phyloP scores from a whole-genome alignment of 805 yeast species.

The Wickerhamomyces silvicola region DNA sequence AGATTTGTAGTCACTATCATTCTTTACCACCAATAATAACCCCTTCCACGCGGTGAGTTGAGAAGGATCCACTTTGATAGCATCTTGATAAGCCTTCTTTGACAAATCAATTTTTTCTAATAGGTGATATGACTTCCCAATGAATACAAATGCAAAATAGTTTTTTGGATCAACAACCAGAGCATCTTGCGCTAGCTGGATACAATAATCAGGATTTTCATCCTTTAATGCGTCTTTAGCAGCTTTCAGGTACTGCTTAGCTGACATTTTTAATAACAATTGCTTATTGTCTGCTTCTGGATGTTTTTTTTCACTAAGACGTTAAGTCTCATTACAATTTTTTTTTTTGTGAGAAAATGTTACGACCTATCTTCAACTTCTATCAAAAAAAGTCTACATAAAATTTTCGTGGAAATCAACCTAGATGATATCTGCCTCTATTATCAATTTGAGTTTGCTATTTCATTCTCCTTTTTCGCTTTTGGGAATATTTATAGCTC shows the following conservation, averaged over 20 bases:
- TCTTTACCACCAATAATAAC: slow-evolving; percentile 39
- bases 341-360: too few relatives aligned
- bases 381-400: too few relatives aligned
- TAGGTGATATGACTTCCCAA: slow-evolving; percentile 62
- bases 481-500: too few relatives aligned
- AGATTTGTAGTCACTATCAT: slow-evolving; percentile 29
- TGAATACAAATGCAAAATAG: slow-evolving; percentile 62
- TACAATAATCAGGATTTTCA: slow-evolving; percentile 56
- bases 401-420: too few relatives aligned
- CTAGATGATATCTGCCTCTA: too few relatives aligned
- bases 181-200: slow-evolving; percentile 49
- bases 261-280: slow-evolving; percentile 29
- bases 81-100: slow-evolving; percentile 36
- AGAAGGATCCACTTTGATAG: slow-evolving; percentile 42
- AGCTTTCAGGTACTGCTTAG: slow-evolving; percentile 35
- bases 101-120: slow-evolving; percentile 35
- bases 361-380: too few relatives aligned
- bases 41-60: slow-evolving; percentile 81
- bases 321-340: too few relatives aligned
- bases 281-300: too few relatives aligned
- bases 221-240: slow-evolving; percentile 47
- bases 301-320: too few relatives aligned
- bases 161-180: slow-evolving; percentile 48
- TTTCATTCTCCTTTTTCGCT: too few relatives aligned
- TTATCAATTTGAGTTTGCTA: too few relatives aligned